These are phyloP conservation scores for Zymoseptoria ardabiliae DNA, from an alignment of 2,329 filamentous ascomycete species.

Conservation along the genomic window DNA sequence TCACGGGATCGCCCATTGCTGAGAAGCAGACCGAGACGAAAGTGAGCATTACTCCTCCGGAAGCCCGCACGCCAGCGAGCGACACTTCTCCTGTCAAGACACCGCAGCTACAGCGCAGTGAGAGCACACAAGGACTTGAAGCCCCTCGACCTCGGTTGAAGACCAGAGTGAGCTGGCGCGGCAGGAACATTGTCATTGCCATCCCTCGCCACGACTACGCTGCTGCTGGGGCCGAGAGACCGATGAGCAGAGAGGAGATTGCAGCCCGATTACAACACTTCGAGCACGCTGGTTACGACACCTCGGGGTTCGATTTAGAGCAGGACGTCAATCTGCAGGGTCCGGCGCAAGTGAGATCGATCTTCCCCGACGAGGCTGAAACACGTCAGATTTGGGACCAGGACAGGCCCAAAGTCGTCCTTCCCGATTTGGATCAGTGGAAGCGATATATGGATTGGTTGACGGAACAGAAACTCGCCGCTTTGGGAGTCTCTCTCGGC, in stretches of 20 bases:
- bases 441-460: constrained; percentile 74
- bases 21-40: neutral
- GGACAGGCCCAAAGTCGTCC: constrained; percentile 53
- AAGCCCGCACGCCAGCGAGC: neutral
- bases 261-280: constrained; percentile 57
- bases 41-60: neutral
- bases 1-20: neutral
- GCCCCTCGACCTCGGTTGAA: constrained; percentile 36
- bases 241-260: constrained; percentile 46
- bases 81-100: neutral
- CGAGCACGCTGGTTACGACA: constrained; percentile 62
- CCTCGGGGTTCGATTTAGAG: constrained; percentile 60
- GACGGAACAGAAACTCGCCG: constrained; percentile 84
- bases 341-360: constrained; percentile 53
- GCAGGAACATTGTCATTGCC: constrained; percentile 39
- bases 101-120: neutral
- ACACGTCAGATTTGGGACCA: constrained; percentile 11
- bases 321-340: constrained; percentile 31
- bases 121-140: constrained; percentile 10
- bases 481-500: constrained; percentile 76
- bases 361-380: constrained; percentile 56
- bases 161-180: constrained; percentile 40
- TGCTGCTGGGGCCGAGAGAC: constrained; percentile 36
- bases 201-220: constrained; percentile 39
- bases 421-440: constrained; percentile 67